These are phyloP conservation scores for Nakataea oryzae DNA, from an alignment of 2,329 filamentous ascomycete species.

Conservation along the genomic window DNA sequence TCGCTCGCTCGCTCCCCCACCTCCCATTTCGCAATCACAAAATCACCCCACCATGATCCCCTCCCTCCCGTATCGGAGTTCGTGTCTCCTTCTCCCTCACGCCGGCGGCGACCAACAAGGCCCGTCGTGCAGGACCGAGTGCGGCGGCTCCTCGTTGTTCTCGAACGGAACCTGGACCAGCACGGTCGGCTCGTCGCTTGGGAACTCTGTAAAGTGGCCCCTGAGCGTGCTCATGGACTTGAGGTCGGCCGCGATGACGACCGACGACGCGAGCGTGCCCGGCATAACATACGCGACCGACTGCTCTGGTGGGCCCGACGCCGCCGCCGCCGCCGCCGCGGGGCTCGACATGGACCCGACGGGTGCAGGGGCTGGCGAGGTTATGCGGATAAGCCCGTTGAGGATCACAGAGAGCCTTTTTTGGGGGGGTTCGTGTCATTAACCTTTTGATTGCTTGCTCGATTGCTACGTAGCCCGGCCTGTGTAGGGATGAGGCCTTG, in stretches of 20 bases:
- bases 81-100: neutral
- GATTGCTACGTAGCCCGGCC: neutral
- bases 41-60: neutral
- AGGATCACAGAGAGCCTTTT: constrained; percentile 19
- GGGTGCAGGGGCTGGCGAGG: constrained; percentile 14
- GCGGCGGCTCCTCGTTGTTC: constrained; percentile 13
- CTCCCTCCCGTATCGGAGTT: neutral
- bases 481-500: no score
- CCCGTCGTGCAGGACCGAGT: constrained; percentile 19
- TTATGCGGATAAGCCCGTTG: constrained; percentile 22
- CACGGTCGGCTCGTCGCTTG: constrained; percentile 20
- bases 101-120: constrained; percentile 9
- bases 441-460: no score
- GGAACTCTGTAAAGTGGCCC: constrained; percentile 23
- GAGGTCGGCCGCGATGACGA: constrained; percentile 20
- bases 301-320: constrained; percentile 1
- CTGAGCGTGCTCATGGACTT: constrained; percentile 14
- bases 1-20: neutral
- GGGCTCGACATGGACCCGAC: constrained; percentile 6
- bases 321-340: neutral
- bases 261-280: constrained; percentile 17
- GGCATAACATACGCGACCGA: constrained; percentile 18
- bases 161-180: constrained; percentile 20
- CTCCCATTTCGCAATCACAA: no score
- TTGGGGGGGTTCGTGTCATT: neutral